These are phyloP conservation scores for Candida sakaeoensis DNA, from an alignment of 805 yeast genomes.

Conservation along the genomic window DNA sequence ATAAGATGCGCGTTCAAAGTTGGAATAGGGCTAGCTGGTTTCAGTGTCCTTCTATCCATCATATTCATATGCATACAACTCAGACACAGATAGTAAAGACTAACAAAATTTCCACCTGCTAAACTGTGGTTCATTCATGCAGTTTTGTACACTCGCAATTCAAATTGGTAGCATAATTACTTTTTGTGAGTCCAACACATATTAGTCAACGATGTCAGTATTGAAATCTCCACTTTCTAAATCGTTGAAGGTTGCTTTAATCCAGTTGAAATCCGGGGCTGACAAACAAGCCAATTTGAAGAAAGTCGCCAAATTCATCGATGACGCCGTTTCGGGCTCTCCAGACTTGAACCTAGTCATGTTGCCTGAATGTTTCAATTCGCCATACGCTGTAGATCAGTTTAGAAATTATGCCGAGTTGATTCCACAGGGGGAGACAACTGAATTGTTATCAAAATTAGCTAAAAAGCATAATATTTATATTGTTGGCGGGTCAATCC, in stretches of 20 bases:
- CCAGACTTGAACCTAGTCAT: constrained; percentile 62
- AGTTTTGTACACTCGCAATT: no score
- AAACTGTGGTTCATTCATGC: no score
- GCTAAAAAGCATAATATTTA: constrained; percentile 64
- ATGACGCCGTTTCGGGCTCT: constrained; percentile 49
- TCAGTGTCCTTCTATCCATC: constrained; percentile 20
- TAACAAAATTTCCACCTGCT: no score
- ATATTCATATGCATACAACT: constrained; percentile 15
- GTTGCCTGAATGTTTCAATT: constrained; percentile 94
- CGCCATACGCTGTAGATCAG: constrained; percentile 86
- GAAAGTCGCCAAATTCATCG: constrained; percentile 61
- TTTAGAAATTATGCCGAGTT: constrained; percentile 84
- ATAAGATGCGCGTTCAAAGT: constrained; percentile 23
- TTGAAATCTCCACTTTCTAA: constrained; percentile 44
- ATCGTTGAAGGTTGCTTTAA: constrained; percentile 71
- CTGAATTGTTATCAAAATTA: constrained; percentile 55
- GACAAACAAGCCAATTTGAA: constrained; percentile 75
- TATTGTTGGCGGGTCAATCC: constrained; percentile 89
- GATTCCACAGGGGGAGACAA: constrained; percentile 74
- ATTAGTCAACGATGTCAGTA: constrained; percentile 11
- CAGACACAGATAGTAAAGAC: no score
- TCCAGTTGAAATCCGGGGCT: constrained; percentile 79
- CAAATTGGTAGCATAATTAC: no score
- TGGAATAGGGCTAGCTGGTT: constrained; percentile 34
- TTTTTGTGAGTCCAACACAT: not conserved